Evolutionary conservation across 805 yeast species (phyloP), one percentile per base, ranked within the genome.

Genomic region (Yamadazyma sp.): DNA sequence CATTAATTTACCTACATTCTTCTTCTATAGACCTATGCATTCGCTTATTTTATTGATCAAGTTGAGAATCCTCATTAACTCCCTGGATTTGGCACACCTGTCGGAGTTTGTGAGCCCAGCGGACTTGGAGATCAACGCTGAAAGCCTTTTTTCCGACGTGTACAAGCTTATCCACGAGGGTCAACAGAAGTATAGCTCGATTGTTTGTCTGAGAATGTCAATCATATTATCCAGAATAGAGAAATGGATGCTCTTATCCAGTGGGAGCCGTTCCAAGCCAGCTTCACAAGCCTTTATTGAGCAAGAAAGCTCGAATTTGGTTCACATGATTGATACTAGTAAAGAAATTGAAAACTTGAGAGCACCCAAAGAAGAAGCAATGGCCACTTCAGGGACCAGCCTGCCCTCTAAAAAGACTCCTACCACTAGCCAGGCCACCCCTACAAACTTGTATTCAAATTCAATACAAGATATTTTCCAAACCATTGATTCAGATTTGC

Each of bases 21-120:
- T 75, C 46, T 71, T 71, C 49, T 76, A 75, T 45, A 54, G 80
- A 31, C 78, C 80, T 3, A 60, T 75, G 68, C 73, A 74, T 49
- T 73, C 79, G 0, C 51, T 76, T 15, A 72, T 74, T 17, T 64
- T 75, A 3, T 50, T 76, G 41, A 64, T 75, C 13, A 58, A 78
- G 36, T 64, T 75, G 1, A 57, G 74, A 42, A 48, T 76, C 14
- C 55, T 74, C 32, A 69, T 73, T 14, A 66, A 67, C 37, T 63
- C 77, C 0, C 67, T 60, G 44, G 50, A 55, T n/a, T 51, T 70
- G 15, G 31, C 46, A 4, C 30, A 46, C 19, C 22, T 18, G 17
- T 24, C 47, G 5, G 23, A 28, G 5, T 24, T 36, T 11, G 32
- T 46, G 5, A 38, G 43, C 22, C 50, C 50, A 24, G 43, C 44